Conservation (phyloP, 2,329 filamentous ascomycete genomes). For the Epichloe baconii region DNA sequence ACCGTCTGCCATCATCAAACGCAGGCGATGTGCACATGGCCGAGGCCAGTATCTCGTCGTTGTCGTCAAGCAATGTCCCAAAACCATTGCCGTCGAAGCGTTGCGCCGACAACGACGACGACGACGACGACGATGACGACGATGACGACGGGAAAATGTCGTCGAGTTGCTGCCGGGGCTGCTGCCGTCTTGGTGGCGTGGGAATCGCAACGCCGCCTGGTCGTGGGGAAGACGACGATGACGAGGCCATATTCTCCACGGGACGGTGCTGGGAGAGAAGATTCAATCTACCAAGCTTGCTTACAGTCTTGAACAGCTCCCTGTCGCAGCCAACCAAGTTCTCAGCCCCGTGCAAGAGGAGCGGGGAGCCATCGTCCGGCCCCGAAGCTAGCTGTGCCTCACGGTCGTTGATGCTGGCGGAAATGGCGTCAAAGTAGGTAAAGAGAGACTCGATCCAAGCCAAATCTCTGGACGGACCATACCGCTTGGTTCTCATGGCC, state of each 20-base stretch:
- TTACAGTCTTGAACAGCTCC: slow-evolving; percentile 73
- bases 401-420: slow-evolving; percentile 80
- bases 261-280: slow-evolving; percentile 60
- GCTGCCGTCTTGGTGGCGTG: neutral
- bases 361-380: slow-evolving; percentile 43
- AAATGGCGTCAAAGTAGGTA: slow-evolving; percentile 89
- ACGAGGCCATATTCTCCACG: slow-evolving; percentile 26
- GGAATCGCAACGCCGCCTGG: slow-evolving; percentile 2
- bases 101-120: slow-evolving; percentile 27
- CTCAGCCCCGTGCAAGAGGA: slow-evolving; percentile 53
- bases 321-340: slow-evolving; percentile 82
- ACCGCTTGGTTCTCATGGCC: slow-evolving; percentile 47
- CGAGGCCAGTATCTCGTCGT: slow-evolving; percentile 38
- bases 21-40: slow-evolving; percentile 28
- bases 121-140: slow-evolving; percentile 17
- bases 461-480: slow-evolving; percentile 48
- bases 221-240: slow-evolving; percentile 3
- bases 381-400: slow-evolving; percentile 66
- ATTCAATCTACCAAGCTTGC: slow-evolving; percentile 72
- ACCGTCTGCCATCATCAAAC: slow-evolving; percentile 48
- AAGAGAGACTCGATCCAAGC: slow-evolving; percentile 90
- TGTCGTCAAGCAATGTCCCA: slow-evolving; percentile 39
- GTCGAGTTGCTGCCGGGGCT: neutral
- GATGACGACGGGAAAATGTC: slow-evolving; percentile 16
- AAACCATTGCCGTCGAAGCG: slow-evolving; percentile 59